Base-by-base conservation (phyloP, 345 rosid genomes). In the Brassica cretica region DNA sequence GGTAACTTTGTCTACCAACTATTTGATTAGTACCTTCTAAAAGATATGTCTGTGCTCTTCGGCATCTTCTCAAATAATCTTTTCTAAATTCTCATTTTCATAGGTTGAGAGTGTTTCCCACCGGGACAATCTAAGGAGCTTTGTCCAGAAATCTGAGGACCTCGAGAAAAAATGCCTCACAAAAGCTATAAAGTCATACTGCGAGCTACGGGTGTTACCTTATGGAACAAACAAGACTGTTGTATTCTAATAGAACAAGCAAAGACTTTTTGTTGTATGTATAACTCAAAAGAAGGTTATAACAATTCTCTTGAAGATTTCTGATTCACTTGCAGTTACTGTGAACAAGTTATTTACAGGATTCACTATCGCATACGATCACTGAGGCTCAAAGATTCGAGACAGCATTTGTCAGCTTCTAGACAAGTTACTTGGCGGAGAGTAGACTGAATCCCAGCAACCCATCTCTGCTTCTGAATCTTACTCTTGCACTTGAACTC, bases 41-140 rank as follows among this genome's bases (percentile, higher is more conserved):
- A 51, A 7, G 32, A 44, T 73, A 71, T 4, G 10, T 63, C 24
- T 35, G 2, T 64, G 30, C 16, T 62, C 70, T 60, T 59, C 5
- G 63, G 63, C 70, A 49, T 37, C 15, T 63, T 75, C 70, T 59
- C 68, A 32, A 8, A 19, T 60, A 14, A 18, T 29, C n/a, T 58
- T 0, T 9, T 71, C 14, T 78, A 62, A 59, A 30, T 70, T 32
- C 6, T 14, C 37, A 60, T 75, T 80, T 82, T 76, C 85, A 6
- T 35, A 93, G 99, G 99, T 93, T 70, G 98, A 93, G 86, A 85
- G 93, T 74, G 98, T 95, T 76, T 89, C 93, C 29, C 98, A 95
- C 79, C 82, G 93, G 76, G 99, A 95, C 82, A 93, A 87, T 72
- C 74, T 93, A 81, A 85, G 76, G 64, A 90, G 93, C 82, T 93